Evolutionary conservation across 106 monocot species (phyloP).

Genomic region (Platanthera guangdongensis): DNA sequence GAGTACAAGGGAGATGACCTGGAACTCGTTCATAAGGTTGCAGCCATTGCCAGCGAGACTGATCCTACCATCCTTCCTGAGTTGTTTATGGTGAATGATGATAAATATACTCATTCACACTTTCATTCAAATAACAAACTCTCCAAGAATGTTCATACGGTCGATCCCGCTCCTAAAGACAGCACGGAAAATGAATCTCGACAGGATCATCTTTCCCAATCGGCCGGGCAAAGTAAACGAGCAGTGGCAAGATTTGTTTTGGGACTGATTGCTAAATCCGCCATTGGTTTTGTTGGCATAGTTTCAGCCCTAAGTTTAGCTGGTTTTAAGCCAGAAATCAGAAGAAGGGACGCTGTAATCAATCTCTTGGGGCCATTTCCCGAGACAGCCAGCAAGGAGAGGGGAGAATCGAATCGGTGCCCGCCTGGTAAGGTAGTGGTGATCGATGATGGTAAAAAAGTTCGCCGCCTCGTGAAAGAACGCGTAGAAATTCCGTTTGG

Average conservation of each 20-base stretch:
- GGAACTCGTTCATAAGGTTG: constrained; percentile 60
- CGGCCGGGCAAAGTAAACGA: background rate
- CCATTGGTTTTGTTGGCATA: constrained; percentile 31
- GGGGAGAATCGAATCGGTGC: constrained; percentile 18
- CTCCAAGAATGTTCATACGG: constrained; percentile 9
- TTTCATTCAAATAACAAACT: constrained; percentile 13
- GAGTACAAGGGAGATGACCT: constrained; percentile 64
- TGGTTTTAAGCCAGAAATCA: constrained; percentile 33
- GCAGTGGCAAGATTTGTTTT: constrained; percentile 15
- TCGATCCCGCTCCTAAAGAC: background rate
- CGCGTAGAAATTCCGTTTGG: constrained; percentile 79
- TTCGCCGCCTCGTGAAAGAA: constrained; percentile 64
- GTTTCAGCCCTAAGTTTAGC: constrained; percentile 38
- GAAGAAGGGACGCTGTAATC: constrained; percentile 13
- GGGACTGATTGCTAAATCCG: constrained; percentile 55
- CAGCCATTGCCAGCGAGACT: constrained; percentile 57
- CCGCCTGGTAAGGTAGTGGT: constrained; percentile 67
- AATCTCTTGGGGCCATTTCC: constrained; percentile 21
- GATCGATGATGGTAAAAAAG: constrained; percentile 54
- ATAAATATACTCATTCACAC: constrained; percentile 20
- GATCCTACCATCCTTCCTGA: constrained; percentile 44
- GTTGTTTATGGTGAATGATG: constrained; percentile 32
- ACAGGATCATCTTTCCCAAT: background rate
- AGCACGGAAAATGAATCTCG: constrained; percentile 8
- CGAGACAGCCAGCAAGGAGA: constrained; percentile 8